These are phyloP conservation scores for Clausena lansium DNA, from an alignment of 345 rosid species.

Conservation along the genomic window DNA sequence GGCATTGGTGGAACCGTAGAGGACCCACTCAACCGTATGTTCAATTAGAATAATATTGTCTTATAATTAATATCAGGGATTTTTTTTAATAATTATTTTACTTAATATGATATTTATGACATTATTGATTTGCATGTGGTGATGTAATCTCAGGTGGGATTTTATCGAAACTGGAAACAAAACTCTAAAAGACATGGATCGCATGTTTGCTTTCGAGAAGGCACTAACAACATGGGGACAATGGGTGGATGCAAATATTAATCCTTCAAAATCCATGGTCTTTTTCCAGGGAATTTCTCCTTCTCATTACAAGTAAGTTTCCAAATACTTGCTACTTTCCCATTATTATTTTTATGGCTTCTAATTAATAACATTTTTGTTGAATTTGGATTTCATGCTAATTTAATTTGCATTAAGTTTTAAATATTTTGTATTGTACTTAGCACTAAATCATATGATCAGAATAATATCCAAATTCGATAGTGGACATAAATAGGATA, in stretches of 20 bases:
- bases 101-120: background rate
- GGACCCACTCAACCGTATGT: conserved; percentile 70
- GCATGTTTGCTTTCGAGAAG: conserved; percentile 57
- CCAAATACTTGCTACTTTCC: background rate
- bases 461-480: too few relatives aligned
- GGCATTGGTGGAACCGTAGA: conserved; percentile 92
- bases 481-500: too few relatives aligned
- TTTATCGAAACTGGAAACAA: conserved; percentile 42
- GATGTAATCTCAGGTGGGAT: conserved; percentile 63
- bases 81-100: background rate
- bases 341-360: too few relatives aligned
- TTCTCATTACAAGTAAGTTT: conserved; percentile 68
- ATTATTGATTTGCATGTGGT: too few relatives aligned
- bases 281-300: conserved; percentile 90
- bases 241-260: conserved; percentile 67
- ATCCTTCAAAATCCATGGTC: conserved; percentile 53
- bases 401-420: too few relatives aligned
- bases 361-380: too few relatives aligned
- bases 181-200: conserved; percentile 65
- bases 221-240: conserved; percentile 73
- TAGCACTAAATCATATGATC: too few relatives aligned
- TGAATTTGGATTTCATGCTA: too few relatives aligned
- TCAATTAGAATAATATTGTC: too few relatives aligned
- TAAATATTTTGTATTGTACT: too few relatives aligned
- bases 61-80: background rate